phyloP scores from a whole-genome alignment of 1,284 basidiomycete species.

The Ceratobasidium sp. region DNA sequence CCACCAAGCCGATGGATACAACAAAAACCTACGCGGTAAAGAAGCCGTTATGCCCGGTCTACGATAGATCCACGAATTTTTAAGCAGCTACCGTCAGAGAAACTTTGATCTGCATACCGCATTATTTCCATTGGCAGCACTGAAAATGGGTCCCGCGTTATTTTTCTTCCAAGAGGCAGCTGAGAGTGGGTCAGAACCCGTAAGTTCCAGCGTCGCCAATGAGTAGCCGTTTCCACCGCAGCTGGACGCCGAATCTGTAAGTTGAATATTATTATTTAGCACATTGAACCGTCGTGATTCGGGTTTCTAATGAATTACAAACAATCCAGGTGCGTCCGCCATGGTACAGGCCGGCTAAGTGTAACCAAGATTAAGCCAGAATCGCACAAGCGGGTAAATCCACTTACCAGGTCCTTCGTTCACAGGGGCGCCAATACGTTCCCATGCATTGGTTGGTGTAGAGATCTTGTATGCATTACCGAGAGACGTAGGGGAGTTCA shows the following conservation, averaged over 20 bases:
- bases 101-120: neutral
- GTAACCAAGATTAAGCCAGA: neutral
- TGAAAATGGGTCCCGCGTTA: constrained; percentile 42
- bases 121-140: constrained; percentile 49
- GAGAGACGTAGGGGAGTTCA: constrained; percentile 58
- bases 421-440: constrained; percentile 29
- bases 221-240: constrained; percentile 46
- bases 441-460: constrained; percentile 54
- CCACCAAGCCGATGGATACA: neutral
- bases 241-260: constrained; percentile 39
- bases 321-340: constrained; percentile 45
- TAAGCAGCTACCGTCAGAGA: neutral
- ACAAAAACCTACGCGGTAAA: constrained; percentile 50
- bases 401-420: constrained; percentile 48
- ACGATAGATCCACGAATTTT: neutral
- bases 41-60: constrained; percentile 50
- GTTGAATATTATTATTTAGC: constrained; percentile 25
- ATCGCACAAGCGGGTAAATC: too few species aligned
- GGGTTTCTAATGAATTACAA: constrained; percentile 17
- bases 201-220: constrained; percentile 54
- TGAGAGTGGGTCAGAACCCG: constrained; percentile 57
- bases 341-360: constrained; percentile 25
- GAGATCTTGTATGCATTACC: constrained; percentile 59
- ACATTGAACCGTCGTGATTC: too few species aligned
- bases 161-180: constrained; percentile 55